phyloP scores from a whole-genome alignment of 257 asterid genomes.

The Nemophila menziesii region DNA sequence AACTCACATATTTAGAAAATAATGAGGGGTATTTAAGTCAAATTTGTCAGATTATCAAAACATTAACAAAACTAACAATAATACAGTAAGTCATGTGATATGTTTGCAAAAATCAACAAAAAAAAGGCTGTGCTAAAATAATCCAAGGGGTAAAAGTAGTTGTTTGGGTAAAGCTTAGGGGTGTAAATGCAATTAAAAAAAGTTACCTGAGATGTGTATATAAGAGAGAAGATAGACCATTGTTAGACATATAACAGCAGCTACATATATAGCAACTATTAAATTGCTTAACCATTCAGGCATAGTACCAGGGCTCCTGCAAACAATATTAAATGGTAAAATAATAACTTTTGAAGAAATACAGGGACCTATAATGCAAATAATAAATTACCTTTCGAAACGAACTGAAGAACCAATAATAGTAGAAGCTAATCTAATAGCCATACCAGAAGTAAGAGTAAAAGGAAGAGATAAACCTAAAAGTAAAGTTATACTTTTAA shows the following conservation, averaged over 20 bases:
- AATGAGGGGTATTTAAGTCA: too few species aligned
- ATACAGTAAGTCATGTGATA: too few species aligned
- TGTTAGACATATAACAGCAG: conserved; percentile 64
- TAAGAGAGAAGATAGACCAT: conserved; percentile 77
- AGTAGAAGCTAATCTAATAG: conserved; percentile 47
- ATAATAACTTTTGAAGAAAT: background rate
- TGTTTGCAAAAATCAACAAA: too few species aligned
- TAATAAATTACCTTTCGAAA: conserved; percentile 41
- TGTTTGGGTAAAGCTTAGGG: too few species aligned
- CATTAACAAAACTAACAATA: too few species aligned
- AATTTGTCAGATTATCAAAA: too few species aligned
- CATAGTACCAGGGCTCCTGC: conserved; percentile 80
- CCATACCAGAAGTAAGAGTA: conserved; percentile 68
- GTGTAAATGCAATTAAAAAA: conserved; percentile 4
- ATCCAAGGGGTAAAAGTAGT: too few species aligned
- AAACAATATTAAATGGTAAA: conserved; percentile 7
- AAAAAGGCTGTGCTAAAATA: too few species aligned
- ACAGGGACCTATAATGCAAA: background rate
- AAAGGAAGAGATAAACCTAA: conserved; percentile 60
- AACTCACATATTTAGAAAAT: too few species aligned
- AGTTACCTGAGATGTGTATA: conserved; percentile 80
- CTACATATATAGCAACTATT: conserved; percentile 45
- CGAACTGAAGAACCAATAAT: conserved; percentile 64
- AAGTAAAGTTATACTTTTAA: conserved; percentile 69
- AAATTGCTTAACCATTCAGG: conserved; percentile 65